Base-by-base conservation (phyloP, 2,329 filamentous ascomycete species). In the Fusarium temperatum region DNA sequence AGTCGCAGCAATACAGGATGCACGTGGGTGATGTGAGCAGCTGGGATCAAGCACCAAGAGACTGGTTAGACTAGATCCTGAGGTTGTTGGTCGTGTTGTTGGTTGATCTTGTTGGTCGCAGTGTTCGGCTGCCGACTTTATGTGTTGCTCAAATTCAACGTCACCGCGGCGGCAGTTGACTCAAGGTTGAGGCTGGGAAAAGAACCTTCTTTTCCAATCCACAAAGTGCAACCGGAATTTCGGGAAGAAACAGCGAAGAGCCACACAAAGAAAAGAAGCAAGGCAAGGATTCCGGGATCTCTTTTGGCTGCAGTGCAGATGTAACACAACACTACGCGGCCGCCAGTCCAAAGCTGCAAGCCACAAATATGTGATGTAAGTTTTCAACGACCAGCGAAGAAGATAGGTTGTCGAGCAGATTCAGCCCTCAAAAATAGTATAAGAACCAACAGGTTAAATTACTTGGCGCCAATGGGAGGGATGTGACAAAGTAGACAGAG, bases 1-100 rank as follows among this genome's bases (percentile, higher is more conserved):
- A 75, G 74, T 67, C 68, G 75, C 77, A 78, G 77, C 60, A 73
- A 59, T 59, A 68, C 63, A 66, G 59, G n/a, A 59, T 61, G 67
- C 77, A 78, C 77, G 77, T 77, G 77, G 65, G 65, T 62, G 71
- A 74, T 51, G 57, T 62, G 63, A 68, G 51, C 45, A 58, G 51
- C 56, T 44, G 50, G 51, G 35, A 64, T 51, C 47, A 32, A 70
- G 66, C 48, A 68, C 70, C 58, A 55, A 65, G 67, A 69, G 30
- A 41, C 58, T 42, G 68, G 64, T 65, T 58, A 51, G 48, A 53
- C 48, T 44, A 61, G 30, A 39, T 30, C 35, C 38, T 62, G 50
- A 61, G 30, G 28, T 24, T 55, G 63, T 51, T 47, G 47, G 42
- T 30, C 20, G 26, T 36, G 42, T 24, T 51, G n/a, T 61, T 51